Evolutionary conservation across 192 early-diverging fungal genomes (phyloP), one percentile per base, ranked within the genome.

Genomic region (Linderina pennispora): DNA sequence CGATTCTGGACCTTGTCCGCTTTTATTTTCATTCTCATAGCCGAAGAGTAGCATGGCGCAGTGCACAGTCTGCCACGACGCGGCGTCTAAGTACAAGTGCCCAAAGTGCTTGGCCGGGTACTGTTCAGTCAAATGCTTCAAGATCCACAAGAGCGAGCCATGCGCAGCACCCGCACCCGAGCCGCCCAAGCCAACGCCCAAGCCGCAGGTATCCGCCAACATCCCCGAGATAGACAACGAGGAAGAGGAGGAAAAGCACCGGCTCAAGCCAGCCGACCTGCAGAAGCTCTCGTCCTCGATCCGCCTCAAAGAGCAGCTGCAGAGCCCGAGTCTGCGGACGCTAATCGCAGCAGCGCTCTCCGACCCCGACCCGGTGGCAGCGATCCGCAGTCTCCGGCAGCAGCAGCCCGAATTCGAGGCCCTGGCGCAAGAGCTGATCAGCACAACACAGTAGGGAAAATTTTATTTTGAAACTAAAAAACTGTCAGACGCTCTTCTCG

Each of bases 11-110:
- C n/a, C n/a, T n/a, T n/a, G n/a, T n/a, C n/a, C n/a, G n/a, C n/a
- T n/a, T n/a, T n/a, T n/a, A n/a, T n/a, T n/a, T n/a, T n/a, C n/a
- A n/a, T n/a, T n/a, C n/a, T n/a, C n/a, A n/a, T n/a, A n/a, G n/a
- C n/a, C n/a, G n/a, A n/a, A n/a, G n/a, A n/a, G n/a, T n/a, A n/a
- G n/a, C n/a, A n/a, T n/a, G n/a, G n/a, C n/a, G n/a, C n/a, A n/a
- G n/a, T 72, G 68, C 35, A 55, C 68, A 7, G 57, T 64, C 19
- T 72, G 68, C 28, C 45, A 45, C 45, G 49, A 55, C 18, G 26
- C 48, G 1, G 52, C 25, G 13, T 47, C 67, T 31, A 72, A 72
- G 34, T 72, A 72, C 68, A 72, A 64, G 36, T 72, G 68, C 20
- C 62, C 68, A 11, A 64, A 36, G 26, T 72, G 68, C 33, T 33